Percentiles rank a stretch among this genome's conserved stretches.
phyloP scores from a whole-genome alignment of 2,329 filamentous ascomycete genomes.

The Diaporthe batatas region DNA sequence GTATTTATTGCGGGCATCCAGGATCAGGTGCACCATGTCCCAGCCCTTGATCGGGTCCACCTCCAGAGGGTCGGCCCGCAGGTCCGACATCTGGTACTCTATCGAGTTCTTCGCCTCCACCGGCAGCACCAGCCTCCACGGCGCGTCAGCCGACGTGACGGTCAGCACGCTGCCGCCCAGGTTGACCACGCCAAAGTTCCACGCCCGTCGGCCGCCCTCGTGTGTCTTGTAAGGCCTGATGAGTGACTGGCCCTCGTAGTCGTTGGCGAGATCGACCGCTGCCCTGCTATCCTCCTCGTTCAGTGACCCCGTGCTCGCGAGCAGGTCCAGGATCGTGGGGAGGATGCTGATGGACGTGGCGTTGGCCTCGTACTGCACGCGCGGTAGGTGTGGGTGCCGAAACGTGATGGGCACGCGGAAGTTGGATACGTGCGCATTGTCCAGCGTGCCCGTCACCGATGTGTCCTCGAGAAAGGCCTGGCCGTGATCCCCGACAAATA shows the following conservation, averaged over 20 bases:
- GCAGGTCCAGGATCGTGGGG: conserved; percentile 60
- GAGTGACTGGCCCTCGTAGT: conserved; percentile 62
- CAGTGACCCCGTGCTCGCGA: conserved; percentile 56
- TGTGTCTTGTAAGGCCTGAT: conserved; percentile 55
- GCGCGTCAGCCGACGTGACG: conserved; percentile 42
- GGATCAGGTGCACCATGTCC: conserved; percentile 38
- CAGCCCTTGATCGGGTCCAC: conserved; percentile 26
- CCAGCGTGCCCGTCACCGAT: conserved; percentile 54
- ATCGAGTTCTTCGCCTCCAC: conserved; percentile 41
- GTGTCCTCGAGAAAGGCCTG: conserved; percentile 58
- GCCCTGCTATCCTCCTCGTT: conserved; percentile 49
- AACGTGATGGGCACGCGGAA: conserved; percentile 59
- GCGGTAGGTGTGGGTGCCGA: conserved; percentile 58
- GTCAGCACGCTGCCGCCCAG: conserved; percentile 44
- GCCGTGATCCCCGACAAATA: conserved; percentile 60
- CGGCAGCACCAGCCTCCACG: conserved; percentile 44
- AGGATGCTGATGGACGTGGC: conserved; percentile 58
- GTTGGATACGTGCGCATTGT: conserved; percentile 59
- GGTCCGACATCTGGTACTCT: conserved; percentile 44
- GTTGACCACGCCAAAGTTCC: conserved; percentile 69
- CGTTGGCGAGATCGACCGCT: conserved; percentile 55
- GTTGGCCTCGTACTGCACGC: conserved; percentile 55
- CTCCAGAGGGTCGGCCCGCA: conserved; percentile 27
- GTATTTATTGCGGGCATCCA: conserved; percentile 25
- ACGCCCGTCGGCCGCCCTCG: conserved; percentile 51